A percentile compares a stretch with the other conserved stretches of the same genome.
These are phyloP conservation scores for Tripterygium wilfordii DNA, from an alignment of 177 flowering plant genomes.

Conservation along the genomic window DNA sequence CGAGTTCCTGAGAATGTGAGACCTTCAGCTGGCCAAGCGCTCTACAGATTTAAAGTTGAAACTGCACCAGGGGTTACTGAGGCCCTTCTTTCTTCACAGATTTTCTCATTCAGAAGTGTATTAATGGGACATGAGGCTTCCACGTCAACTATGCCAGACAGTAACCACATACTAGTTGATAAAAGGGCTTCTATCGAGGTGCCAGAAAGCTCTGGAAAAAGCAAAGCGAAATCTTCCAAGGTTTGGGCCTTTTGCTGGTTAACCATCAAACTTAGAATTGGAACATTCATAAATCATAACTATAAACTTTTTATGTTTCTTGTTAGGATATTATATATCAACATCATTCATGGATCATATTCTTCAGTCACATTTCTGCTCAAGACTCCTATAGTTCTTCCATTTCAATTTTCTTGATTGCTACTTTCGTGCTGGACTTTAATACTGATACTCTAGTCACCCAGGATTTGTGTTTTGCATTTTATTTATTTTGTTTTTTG, in stretches of 20 bases:
- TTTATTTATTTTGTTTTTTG: no score
- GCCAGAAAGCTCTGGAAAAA: slow-evolving; percentile 34
- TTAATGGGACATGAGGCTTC: slow-evolving; percentile 36
- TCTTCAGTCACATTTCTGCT: no score
- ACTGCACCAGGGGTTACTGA: slow-evolving; percentile 54
- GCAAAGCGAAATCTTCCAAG: slow-evolving; percentile 36
- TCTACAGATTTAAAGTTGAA: slow-evolving; percentile 81
- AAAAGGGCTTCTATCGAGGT: slow-evolving; percentile 19
- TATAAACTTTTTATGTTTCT: no score
- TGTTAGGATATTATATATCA: no score
- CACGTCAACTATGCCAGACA: slow-evolving; percentile 24
- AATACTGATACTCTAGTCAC: no score
- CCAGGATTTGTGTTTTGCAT: no score
- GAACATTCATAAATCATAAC: no score
- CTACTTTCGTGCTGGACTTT: no score
- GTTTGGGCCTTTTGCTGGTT: slow-evolving; percentile 25
- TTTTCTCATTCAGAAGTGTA: slow-evolving; percentile 77
- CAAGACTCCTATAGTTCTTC: no score
- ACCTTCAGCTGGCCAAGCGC: slow-evolving; percentile 91
- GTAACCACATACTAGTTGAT: slow-evolving; percentile 9
- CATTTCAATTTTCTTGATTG: no score
- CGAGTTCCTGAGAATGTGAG: slow-evolving; percentile 83
- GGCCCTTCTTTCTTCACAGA: slow-evolving; percentile 73
- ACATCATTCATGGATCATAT: no score
- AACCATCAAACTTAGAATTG: background rate